phyloP scores from a whole-genome alignment of 805 yeast species.

The Metschnikowia proteae region DNA sequence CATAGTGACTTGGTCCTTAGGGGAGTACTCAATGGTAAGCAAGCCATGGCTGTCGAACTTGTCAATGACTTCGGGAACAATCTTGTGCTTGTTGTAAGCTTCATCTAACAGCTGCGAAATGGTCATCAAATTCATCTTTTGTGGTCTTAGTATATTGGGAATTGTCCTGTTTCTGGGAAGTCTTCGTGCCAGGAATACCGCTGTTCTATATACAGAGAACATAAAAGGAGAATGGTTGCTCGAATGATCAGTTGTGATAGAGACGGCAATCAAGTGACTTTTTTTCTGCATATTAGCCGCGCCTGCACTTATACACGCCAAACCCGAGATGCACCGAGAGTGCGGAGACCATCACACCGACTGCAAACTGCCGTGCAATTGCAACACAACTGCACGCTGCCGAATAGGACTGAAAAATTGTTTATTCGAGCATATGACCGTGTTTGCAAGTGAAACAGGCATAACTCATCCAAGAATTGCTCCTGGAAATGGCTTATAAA shows the following conservation, averaged over 20 bases:
- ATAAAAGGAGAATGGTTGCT: conserved; percentile 4
- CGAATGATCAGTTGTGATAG: conserved; percentile 1
- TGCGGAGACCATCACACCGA: conserved; percentile 4
- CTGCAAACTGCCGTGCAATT: background rate
- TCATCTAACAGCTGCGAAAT: conserved; percentile 55
- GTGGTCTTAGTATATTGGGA: conserved; percentile 2
- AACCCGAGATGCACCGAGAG: conserved; percentile 9
- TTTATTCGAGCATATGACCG: too few species aligned
- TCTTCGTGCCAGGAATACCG: conserved; percentile 2
- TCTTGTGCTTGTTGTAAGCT: conserved; percentile 44
- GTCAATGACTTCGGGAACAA: conserved; percentile 52
- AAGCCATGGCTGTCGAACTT: conserved; percentile 50
- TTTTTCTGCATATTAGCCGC: conserved; percentile 11
- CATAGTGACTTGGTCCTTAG: conserved; percentile 64
- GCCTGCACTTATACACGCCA: conserved; percentile 3
- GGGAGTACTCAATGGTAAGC: conserved; percentile 55
- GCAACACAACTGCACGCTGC: background rate
- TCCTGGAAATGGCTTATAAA: too few species aligned
- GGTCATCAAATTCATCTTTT: conserved; percentile 44
- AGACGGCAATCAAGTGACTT: conserved; percentile 11
- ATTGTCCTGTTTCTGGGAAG: background rate
- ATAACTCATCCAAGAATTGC: too few species aligned
- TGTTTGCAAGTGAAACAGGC: too few species aligned
- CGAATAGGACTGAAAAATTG: background rate
- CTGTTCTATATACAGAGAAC: conserved; percentile 16